A percentile compares a stretch with the other conserved stretches of the same genome.
Conservation (phyloP, 352 stramenopile genomes). For the Globisporangium middletonii region DNA sequence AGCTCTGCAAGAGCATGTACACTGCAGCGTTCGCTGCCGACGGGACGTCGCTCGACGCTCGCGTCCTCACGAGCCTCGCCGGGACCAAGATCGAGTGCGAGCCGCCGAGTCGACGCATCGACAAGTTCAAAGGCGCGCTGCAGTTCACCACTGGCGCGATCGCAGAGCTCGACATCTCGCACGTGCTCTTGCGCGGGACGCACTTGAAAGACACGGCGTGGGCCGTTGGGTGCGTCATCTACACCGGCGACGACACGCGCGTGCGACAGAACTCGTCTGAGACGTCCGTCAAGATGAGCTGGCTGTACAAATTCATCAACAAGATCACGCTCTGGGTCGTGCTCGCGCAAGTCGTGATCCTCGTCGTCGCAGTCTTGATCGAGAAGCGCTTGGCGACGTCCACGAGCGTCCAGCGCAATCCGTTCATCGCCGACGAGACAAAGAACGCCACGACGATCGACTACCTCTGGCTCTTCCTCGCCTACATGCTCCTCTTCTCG, state of each 20-base stretch:
- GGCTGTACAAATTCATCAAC: conserved; percentile 79
- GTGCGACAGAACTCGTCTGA: conserved; percentile 76
- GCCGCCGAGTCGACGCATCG: conserved; percentile 49
- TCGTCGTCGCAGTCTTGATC: conserved; percentile 39
- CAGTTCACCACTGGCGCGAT: conserved; percentile 12
- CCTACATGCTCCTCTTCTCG: conserved; percentile 90
- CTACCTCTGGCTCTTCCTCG: conserved; percentile 51
- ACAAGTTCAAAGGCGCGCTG: conserved; percentile 80
- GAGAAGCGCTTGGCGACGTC: conserved; percentile 31
- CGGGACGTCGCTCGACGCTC: conserved; percentile 16
- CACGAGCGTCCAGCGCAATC: conserved; percentile 24
- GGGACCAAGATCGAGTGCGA: conserved; percentile 33
- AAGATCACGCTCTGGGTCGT: conserved; percentile 75
- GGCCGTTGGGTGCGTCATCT: conserved; percentile 72
- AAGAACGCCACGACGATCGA: conserved; percentile 26
- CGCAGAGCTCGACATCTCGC: conserved; percentile 49
- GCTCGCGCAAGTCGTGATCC: conserved; percentile 50
- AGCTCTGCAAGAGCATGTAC: conserved; percentile 22
- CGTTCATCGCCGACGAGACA: conserved; percentile 36
- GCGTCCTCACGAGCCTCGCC: conserved; percentile 13
- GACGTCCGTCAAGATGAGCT: conserved; percentile 67
- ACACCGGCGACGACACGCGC: conserved; percentile 86
- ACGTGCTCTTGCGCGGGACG: conserved; percentile 69
- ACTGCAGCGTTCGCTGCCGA: conserved; percentile 18
- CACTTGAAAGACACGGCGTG: conserved; percentile 67